These are phyloP conservation scores for Colletotrichum sp. DNA, from an alignment of 2,329 filamentous ascomycete species.

Conservation along the genomic window DNA sequence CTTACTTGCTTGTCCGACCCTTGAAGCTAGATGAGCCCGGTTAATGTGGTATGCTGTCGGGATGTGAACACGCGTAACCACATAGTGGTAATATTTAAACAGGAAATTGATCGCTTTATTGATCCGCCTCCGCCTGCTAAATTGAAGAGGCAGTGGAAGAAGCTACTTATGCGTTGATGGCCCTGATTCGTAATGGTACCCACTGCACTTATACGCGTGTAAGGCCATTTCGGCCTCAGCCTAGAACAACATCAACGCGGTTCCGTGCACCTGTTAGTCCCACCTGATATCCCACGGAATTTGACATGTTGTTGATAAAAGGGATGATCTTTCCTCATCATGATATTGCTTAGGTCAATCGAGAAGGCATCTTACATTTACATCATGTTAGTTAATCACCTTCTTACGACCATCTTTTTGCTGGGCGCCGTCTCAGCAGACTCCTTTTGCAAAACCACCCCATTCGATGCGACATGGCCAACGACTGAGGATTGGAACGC, in stretches of 20 bases:
- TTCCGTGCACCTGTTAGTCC: background rate
- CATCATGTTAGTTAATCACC: background rate
- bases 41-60: fast-evolving
- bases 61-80: background rate
- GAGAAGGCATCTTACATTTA: background rate
- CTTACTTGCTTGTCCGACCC: background rate
- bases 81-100: background rate
- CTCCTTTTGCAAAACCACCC: background rate
- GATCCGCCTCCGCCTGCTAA: background rate
- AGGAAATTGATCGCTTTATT: background rate
- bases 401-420: background rate
- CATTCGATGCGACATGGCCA: background rate
- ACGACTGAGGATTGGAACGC: background rate
- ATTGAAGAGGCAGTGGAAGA: background rate
- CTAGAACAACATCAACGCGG: background rate
- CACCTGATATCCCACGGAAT: background rate
- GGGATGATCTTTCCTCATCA: background rate
- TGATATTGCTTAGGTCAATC: background rate
- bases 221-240: background rate
- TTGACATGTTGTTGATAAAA: background rate
- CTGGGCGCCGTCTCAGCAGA: background rate
- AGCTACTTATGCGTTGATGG: background rate
- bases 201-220: background rate
- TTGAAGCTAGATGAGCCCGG: background rate
- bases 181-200: background rate